Evolutionary conservation across 2,329 filamentous ascomycete genomes (phyloP).

Genomic region (Sclerotinia trifoliorum): DNA sequence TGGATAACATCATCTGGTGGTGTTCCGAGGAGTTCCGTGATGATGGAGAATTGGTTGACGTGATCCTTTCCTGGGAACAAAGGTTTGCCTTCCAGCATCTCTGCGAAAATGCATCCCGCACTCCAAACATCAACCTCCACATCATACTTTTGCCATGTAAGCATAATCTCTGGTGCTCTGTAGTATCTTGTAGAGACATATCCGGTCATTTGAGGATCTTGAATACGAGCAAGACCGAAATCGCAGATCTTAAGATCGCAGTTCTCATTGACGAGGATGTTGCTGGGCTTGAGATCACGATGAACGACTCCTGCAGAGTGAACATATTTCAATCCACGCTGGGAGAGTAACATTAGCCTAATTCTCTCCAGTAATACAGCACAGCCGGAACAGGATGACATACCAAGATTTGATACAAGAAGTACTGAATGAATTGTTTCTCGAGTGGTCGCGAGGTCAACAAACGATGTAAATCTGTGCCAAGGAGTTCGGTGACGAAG

Average conservation of each 20-base stretch:
- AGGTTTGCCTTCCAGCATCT: conserved; percentile 98
- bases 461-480: conserved; percentile 92
- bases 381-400: conserved; percentile 37
- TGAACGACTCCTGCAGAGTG: conserved; percentile 98
- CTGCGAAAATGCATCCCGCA: conserved; percentile 96
- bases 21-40: conserved; percentile 93
- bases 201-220: conserved; percentile 99
- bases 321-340: conserved; percentile 98
- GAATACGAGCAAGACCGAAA: conserved; percentile 94
- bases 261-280: conserved; percentile 99
- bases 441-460: conserved; percentile 93
- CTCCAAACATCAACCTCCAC: conserved; percentile 99
- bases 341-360: conserved; percentile 29
- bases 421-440: conserved; percentile 99
- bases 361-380: background rate
- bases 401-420: conserved; percentile 98
- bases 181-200: conserved; percentile 99
- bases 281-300: conserved; percentile 95
- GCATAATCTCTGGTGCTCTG: conserved; percentile 98
- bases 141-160: conserved; percentile 99
- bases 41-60: conserved; percentile 99
- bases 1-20: conserved; percentile 98
- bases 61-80: conserved; percentile 98
- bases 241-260: conserved; percentile 99
- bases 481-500: conserved; percentile 96